Conservation (phyloP, 768 basidiomycete genomes). For the Boletus pseudo-olivaceus region DNA sequence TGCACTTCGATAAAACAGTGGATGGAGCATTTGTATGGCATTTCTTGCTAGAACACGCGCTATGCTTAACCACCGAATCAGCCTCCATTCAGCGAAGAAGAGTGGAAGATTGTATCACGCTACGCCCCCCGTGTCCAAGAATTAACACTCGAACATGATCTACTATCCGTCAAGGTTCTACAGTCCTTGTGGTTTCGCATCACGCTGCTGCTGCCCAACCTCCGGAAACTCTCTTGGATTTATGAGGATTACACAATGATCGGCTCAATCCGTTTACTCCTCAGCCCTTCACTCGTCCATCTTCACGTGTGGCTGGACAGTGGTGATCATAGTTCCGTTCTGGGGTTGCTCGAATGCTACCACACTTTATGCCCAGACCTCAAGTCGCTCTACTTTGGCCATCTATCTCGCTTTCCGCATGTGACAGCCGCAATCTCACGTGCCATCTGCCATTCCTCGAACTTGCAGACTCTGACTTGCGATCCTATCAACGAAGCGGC, state of each 20-base stretch:
- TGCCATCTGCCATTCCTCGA: neutral
- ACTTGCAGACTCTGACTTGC: slow-evolving; percentile 1
- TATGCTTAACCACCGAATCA: neutral
- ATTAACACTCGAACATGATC: neutral
- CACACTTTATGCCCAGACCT: neutral
- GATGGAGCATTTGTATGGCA: neutral
- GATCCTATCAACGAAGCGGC: neutral
- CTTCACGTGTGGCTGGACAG: neutral
- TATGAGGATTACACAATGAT: neutral
- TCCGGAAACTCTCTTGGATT: neutral
- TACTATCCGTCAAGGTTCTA: neutral
- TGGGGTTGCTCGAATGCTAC: slow-evolving; percentile 4
- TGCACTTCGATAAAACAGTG: no score
- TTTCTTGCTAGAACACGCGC: neutral
- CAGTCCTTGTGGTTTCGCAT: slow-evolving; percentile 1
- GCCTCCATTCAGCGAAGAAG: slow-evolving; percentile 3
- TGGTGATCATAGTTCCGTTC: neutral
- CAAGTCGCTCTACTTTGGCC: neutral
- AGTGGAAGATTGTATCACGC: neutral
- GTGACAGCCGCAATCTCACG: neutral
- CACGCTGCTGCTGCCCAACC: slow-evolving; percentile 10
- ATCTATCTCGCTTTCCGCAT: neutral
- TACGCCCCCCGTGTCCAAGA: slow-evolving; percentile 9
- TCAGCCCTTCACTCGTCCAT: slow-evolving; percentile 6
- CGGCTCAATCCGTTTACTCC: slow-evolving; percentile 3